These are phyloP conservation scores for Staphylotrichum longicolle DNA, from an alignment of 495 filamentous ascomycete species.

Conservation along the genomic window DNA sequence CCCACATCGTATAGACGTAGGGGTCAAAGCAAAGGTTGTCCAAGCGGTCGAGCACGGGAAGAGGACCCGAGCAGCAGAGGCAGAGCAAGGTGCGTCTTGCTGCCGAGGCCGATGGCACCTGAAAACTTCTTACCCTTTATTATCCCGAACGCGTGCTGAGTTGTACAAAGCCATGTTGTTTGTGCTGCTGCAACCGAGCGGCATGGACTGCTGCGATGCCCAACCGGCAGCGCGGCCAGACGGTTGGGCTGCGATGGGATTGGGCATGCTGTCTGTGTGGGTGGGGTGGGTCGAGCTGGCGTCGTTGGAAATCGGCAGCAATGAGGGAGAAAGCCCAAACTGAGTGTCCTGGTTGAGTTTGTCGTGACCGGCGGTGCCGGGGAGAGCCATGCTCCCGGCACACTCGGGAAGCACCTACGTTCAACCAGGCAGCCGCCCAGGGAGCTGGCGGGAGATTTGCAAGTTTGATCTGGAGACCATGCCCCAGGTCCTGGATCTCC, in stretches of 20 bases:
- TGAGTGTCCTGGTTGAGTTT: neutral
- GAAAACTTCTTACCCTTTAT: neutral
- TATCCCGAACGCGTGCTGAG: constrained; percentile 38
- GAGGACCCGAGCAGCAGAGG: constrained; percentile 1
- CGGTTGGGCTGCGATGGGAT: constrained; percentile 41
- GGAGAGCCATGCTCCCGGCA: no score
- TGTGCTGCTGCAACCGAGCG: constrained; percentile 41
- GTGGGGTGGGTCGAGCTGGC: constrained; percentile 14
- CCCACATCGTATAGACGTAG: no score
- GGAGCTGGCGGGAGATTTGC: neutral
- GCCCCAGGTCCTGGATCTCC: neutral
- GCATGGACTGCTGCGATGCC: constrained; percentile 46
- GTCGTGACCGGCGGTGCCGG: neutral
- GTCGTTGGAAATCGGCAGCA: neutral
- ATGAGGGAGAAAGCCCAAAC: neutral
- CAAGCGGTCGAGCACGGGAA: constrained; percentile 3
- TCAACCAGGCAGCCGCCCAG: no score
- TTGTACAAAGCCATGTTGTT: constrained; percentile 46
- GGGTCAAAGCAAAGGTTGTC: neutral
- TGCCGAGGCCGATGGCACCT: neutral
- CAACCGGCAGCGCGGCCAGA: constrained; percentile 36
- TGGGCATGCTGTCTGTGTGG: constrained; percentile 25
- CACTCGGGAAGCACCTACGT: no score
- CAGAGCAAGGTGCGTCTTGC: constrained; percentile 4
- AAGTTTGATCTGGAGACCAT: neutral